These are phyloP conservation scores for Schizochytrium sp. DNA, from an alignment of 108 stramenopile species.

Conservation along the genomic window DNA sequence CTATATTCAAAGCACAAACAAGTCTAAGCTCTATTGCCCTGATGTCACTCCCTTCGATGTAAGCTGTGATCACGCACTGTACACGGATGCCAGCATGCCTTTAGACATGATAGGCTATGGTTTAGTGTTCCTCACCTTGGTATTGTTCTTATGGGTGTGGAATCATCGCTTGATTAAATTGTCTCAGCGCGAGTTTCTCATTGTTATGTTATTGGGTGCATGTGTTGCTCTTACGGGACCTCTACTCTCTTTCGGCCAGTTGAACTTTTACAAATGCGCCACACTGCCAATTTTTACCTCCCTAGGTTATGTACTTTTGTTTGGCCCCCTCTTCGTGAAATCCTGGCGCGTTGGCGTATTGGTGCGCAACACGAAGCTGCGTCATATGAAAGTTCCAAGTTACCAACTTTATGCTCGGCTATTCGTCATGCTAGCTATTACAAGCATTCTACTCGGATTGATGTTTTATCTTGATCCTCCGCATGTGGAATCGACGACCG, in stretches of 20 bases:
- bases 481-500: neutral
- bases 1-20: neutral
- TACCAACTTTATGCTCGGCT: neutral
- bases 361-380: constrained; percentile 34
- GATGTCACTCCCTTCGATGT: neutral
- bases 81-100: constrained; percentile 36
- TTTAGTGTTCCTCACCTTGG: neutral
- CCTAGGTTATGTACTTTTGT: neutral
- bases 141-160: neutral
- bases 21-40: neutral
- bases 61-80: neutral
- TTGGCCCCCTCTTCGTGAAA: constrained; percentile 9
- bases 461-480: constrained; percentile 12
- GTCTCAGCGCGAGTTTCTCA: constrained; percentile 32
- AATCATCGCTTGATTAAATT: neutral
- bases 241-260: neutral
- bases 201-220: neutral
- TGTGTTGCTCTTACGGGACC: neutral
- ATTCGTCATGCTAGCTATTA: neutral
- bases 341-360: neutral
- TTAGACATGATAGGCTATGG: neutral
- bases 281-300: neutral
- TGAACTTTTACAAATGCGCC: neutral
- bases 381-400: neutral
- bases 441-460: neutral